These are phyloP conservation scores for Carex cristatella DNA, from an alignment of 176 grass and related monocot species.

Conservation along the genomic window DNA sequence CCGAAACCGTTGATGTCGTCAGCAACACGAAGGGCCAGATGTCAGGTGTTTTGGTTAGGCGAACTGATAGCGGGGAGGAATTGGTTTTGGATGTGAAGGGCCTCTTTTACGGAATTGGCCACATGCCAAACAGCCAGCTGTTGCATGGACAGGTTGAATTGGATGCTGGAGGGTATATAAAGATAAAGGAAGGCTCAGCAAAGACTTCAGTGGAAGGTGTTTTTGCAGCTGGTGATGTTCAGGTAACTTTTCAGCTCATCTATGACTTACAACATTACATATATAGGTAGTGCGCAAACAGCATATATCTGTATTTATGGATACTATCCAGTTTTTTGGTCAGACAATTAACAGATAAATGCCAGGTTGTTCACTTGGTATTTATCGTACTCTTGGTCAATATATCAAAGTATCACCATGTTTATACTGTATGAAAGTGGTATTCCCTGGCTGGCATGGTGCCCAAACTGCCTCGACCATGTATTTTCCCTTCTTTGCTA, in stretches of 20 bases:
- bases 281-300: background rate
- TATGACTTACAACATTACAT: background rate
- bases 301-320: background rate
- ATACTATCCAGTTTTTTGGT: background rate
- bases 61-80: slow-evolving; percentile 53
- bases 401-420: background rate
- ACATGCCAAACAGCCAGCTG: slow-evolving; percentile 88
- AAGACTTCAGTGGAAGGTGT: slow-evolving; percentile 90
- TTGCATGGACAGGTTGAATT: slow-evolving; percentile 89
- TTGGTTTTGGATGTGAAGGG: slow-evolving; percentile 82
- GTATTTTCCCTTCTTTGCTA: background rate
- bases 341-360: background rate
- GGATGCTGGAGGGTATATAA: slow-evolving; percentile 74
- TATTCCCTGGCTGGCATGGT: background rate
- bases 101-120: slow-evolving; percentile 96
- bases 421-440: background rate
- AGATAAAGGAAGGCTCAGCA: slow-evolving; percentile 67
- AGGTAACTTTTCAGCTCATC: slow-evolving; percentile 40
- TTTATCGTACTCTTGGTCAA: background rate
- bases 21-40: slow-evolving; percentile 85
- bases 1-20: slow-evolving; percentile 78
- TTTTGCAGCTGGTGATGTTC: slow-evolving; percentile 99
- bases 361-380: background rate
- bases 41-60: slow-evolving; percentile 76
- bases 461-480: background rate